Evolutionary conservation across 495 filamentous ascomycete genomes (phyloP), one percentile per base, ranked within the genome.

Genomic region (Melanomma pulvis-pyrius): DNA sequence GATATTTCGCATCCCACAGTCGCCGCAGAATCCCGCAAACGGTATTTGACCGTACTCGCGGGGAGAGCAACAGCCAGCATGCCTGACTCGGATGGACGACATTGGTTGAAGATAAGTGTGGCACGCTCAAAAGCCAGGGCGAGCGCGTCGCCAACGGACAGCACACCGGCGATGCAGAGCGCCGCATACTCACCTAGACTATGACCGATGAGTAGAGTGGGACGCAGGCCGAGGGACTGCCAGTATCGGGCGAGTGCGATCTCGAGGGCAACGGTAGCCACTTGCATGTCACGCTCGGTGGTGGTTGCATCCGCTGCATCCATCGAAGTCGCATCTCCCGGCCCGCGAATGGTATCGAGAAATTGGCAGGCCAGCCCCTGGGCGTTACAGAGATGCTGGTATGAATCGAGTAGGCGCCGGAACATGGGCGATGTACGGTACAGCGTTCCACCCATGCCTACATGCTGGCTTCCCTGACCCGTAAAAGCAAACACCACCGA

Each of bases 401-500:
- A 75, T 11, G 56, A 59, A 5, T 64, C 46, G 12, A 81, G 70
- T 19, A 71, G 59, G 5, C 46, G 24, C 9, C 73, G 70, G 67
- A 80, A 80, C 17, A 29, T 36, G 1, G 71, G 30, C 9, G 53
- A 74, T 15, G 41, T 64, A 15, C 67, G 48, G 47, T 71, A 77
- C 1, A 81, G 62, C 32, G 73, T 49, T 41, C 67, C 67, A 17
- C 74, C 76, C 69, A 79, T 74, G 1, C 70, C 75, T 17, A 63
- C 24, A 39, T 78, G 75, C 36, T 75, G 69, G 21, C 71, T 56
- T 9, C 79, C 79, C 61, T 81, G 76, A 11, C 79, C 79, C 13
- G 79, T 81, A 64, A 80, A 81, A 48, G 71, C 78, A 67, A 91
- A 89, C 0, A 80, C 87, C n/a, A 89, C 78, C 53, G 79, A 84